Evolutionary conservation across 78 protist genomes (phyloP).

Genomic region (Dictyostelium citrinum): DNA sequence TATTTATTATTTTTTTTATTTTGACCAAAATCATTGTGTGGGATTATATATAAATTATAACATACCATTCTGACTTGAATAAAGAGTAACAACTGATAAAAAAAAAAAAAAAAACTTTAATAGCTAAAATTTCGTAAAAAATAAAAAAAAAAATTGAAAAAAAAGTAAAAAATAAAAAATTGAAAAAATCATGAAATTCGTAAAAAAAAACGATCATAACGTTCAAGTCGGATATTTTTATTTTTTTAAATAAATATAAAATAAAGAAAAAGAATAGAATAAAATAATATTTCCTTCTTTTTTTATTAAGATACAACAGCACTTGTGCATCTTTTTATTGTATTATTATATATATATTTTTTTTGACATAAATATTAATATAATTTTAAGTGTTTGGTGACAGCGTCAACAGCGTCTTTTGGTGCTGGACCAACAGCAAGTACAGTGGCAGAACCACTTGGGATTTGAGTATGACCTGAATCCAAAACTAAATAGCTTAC

Average conservation of each 20-base stretch:
- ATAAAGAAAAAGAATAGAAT: neutral
- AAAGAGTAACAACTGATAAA: neutral
- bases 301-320: neutral
- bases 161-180: neutral
- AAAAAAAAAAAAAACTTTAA: neutral
- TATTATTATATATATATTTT: neutral
- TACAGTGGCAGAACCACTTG: conserved; percentile 84
- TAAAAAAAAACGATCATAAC: neutral
- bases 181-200: neutral
- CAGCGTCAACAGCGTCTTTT: neutral
- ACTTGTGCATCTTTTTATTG: neutral
- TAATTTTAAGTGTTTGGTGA: conserved; percentile 1
- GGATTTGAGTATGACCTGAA: conserved; percentile 93
- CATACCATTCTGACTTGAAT: neutral
- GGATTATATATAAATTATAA: neutral
- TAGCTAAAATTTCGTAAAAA: neutral
- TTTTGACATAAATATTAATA: neutral
- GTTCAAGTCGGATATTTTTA: too few species aligned
- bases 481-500: conserved; percentile 81
- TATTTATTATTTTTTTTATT: too few species aligned
- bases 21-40: too few species aligned
- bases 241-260: neutral
- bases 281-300: neutral
- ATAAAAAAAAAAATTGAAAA: neutral
- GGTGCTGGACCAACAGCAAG: conserved; percentile 88